Evolutionary conservation across 2,329 filamentous ascomycete genomes (phyloP), one percentile per base, ranked within the genome.

Genomic region (Monosporascus ibericus): DNA sequence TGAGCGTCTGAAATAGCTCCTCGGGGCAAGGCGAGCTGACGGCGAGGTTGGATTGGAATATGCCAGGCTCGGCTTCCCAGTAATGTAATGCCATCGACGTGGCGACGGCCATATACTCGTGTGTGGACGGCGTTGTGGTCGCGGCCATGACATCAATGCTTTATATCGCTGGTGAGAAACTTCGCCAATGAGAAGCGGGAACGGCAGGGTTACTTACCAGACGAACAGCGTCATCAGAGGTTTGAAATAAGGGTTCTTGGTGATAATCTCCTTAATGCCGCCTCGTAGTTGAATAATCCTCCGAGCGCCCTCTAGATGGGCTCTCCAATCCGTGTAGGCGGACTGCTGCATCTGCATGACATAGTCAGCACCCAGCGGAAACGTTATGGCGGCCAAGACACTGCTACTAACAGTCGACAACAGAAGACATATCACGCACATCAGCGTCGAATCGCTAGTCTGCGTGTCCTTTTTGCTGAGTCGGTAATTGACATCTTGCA

Each of bases 341-440:
- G 56, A 55, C 24, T 55, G 53, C 37, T 55, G 53, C 49, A 58
- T 56, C 56, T 58, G 30, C 15, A n/a, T 30, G 17, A 11, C 24
- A 27, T 46, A 25, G 39, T 48, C 6, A 52, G 46, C 11, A 44
- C 44, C 7, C 11, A 39, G 7, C 11, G 15, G 15, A 24, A 25
- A 15, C 8, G 11, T 27, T 24, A 39, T 2, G n/a, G 34, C 3
- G 30, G 9, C 30, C 11, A 34, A 34, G 30, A 14, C 11, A 34
- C 30, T 5, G 30, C 14, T 20, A 51, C 56, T 42, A 47, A 58
- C 56, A 6, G 56, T 54, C 9, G 51, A 52, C 27, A 55, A n/a
- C 9, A 58, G 52, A n/a, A 58, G 53, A 48, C 54, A 58, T 27
- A 58, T 49, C 24, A 58, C 56, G 48, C 53, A 58, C 56, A 56